Conservation (phyloP, 306 rosid genomes). For the Quillaja saponaria region DNA sequence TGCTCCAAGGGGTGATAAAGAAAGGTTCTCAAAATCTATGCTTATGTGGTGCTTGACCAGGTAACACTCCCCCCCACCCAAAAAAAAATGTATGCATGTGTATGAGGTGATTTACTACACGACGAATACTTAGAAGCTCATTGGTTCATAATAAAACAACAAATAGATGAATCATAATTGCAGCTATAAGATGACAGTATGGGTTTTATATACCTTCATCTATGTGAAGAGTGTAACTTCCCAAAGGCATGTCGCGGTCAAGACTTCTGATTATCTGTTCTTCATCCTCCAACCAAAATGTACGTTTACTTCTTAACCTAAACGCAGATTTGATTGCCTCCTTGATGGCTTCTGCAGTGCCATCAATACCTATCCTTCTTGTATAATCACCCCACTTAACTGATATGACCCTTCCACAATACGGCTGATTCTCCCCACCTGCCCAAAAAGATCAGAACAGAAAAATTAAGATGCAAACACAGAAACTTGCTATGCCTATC, state of each 20-base stretch:
- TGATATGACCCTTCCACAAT: slow-evolving; percentile 85
- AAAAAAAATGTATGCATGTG: no score
- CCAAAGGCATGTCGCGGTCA: slow-evolving; percentile 95
- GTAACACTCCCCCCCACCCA: no score
- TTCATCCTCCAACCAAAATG: slow-evolving; percentile 98
- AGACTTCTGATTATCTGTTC: slow-evolving; percentile 85
- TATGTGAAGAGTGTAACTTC: slow-evolving; percentile 88
- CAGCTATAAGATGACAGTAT: no score
- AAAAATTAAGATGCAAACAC: slow-evolving; percentile 18
- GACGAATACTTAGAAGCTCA: no score
- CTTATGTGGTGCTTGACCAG: no score
- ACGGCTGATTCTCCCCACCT: slow-evolving; percentile 82
- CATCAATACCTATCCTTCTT: slow-evolving; percentile 88
- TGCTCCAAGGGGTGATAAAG: no score
- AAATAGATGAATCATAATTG: no score
- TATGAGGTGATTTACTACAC: no score
- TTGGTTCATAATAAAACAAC: no score
- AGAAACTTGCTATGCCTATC: neutral
- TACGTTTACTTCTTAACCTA: slow-evolving; percentile 85
- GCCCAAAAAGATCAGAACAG: slow-evolving; percentile 22
- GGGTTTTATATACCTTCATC: slow-evolving; percentile 69
- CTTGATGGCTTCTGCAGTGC: slow-evolving; percentile 85
- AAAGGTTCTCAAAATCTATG: no score
- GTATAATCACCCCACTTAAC: slow-evolving; percentile 93
- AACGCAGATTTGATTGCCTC: slow-evolving; percentile 90